These are phyloP conservation scores for Clavispora santaluciae DNA, from an alignment of 805 yeast genomes.

Conservation along the genomic window DNA sequence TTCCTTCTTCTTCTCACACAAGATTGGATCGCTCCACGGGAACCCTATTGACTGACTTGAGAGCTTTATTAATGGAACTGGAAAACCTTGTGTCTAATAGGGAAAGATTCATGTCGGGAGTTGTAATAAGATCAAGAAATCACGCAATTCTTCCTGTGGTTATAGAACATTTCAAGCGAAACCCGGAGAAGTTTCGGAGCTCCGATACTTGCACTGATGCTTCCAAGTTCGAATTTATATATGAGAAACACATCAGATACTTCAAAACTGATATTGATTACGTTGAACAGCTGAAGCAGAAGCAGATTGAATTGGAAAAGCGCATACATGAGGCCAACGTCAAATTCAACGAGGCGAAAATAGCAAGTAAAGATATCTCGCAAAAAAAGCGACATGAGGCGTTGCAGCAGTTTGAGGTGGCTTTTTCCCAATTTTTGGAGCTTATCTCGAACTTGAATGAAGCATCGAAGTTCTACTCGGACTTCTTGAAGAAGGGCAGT, in stretches of 20 bases:
- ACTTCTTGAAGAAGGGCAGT: constrained; percentile 46
- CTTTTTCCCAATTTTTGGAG: constrained; percentile 49
- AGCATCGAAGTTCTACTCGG: constrained; percentile 68
- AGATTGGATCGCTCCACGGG: constrained; percentile 30
- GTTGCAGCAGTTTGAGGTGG: constrained; percentile 48
- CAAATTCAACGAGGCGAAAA: constrained; percentile 8
- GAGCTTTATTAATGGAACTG: constrained; percentile 28
- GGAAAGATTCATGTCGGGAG: constrained; percentile 33
- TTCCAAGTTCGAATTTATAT: constrained; percentile 32
- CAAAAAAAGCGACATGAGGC: constrained; percentile 42
- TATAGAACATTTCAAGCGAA: constrained; percentile 40
- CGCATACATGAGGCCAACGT: constrained; percentile 13
- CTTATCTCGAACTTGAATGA: constrained; percentile 56
- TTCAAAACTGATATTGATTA: constrained; percentile 48
- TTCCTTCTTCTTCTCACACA: constrained; percentile 39
- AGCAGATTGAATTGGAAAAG: constrained; percentile 20
- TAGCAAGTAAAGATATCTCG: constrained; percentile 12
- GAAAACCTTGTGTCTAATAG: constrained; percentile 32
- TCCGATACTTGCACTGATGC: constrained; percentile 19
- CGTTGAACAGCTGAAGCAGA: constrained; percentile 34
- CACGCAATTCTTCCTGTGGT: constrained; percentile 50
- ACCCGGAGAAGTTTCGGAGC: constrained; percentile 11
- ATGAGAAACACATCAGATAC: constrained; percentile 38
- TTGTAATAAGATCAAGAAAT: constrained; percentile 43
- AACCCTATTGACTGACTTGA: constrained; percentile 28